Evolutionary conservation across 345 rosid genomes (phyloP).

Genomic region (Gossypium longicalyx): DNA sequence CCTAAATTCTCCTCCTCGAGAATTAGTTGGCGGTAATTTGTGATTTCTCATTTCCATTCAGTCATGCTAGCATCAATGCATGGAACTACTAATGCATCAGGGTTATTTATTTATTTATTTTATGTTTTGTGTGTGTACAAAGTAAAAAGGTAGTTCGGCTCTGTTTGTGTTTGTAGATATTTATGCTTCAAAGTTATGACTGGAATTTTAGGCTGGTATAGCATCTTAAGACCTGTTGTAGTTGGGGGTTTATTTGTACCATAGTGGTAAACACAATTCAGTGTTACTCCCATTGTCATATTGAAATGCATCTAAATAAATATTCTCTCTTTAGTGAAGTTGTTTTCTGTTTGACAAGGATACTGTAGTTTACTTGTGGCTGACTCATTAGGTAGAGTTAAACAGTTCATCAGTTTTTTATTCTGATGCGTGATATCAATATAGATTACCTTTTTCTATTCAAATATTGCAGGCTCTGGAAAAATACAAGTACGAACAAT

Average conservation of each 20-base stretch:
- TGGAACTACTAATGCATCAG: not conserved
- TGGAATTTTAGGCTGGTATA: not conserved
- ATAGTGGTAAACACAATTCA: not conserved
- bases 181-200: slow-evolving; percentile 6
- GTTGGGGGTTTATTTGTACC: not conserved
- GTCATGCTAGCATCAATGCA: not conserved
- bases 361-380: not conserved
- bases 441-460: not conserved
- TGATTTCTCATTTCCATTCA: not conserved
- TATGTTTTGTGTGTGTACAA: not conserved
- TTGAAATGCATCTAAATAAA: not conserved
- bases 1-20: not conserved
- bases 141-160: not conserved
- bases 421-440: not conserved
- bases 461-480: slow-evolving; percentile 62
- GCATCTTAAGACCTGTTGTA: not conserved
- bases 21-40: not conserved
- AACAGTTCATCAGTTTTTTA: not conserved
- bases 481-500: slow-evolving; percentile 71
- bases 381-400: not conserved
- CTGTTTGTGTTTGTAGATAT: not conserved
- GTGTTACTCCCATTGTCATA: not conserved
- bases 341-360: not conserved
- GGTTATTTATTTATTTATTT: not conserved
- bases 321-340: not conserved